Base-by-base conservation (phyloP, 176 grass and related monocot genomes). In the Zizania latifolia region DNA sequence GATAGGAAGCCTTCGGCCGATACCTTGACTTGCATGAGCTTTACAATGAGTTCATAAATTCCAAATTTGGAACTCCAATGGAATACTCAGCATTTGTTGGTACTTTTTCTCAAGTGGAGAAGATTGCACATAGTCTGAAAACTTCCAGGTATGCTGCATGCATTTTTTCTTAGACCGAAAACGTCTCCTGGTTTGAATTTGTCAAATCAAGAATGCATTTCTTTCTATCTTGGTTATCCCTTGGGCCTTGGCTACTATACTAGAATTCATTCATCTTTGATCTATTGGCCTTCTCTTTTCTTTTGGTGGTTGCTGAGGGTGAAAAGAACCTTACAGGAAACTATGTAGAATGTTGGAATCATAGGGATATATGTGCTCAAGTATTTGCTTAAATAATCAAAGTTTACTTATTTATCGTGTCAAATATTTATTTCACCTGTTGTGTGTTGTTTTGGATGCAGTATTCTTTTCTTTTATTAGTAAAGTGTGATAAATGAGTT, bases 41-140 rank as follows among this genome's bases (percentile, higher is more conserved):
- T 53, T 99, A 92, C 62, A 92, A 99, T 15, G 84, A 99, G 77
- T 94, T 89, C 72, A 99, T 94, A 81, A 99, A 94, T 83, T 90
- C 89, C 27, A 99, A 99, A 84, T 99, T 99, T 73, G 95, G 95
- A 61, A 68, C 82, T 10, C 84, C 1, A 2, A 86, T 84, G 30
- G 95, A 94, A 43, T 99, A 94, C 82, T 88, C 91, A 24, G 68
- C 78, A 62, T 94, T 92, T 32, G 74, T 94, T 78, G 90, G 82
- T 35, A 73, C 84, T 32, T 92, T 99, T 65, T 82, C 91, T 30
- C 82, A 92, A 60, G 92, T 65, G 5, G 72, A 90, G 12, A 94
- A 90, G 69, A 77, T 94, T 48, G 41, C 84, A 5, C 60, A 21
- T 35, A 87, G 74, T 81, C 82, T 94, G 23, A 98, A 94, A 78